Conservation (phyloP, 192 early-diverging fungal genomes). For the Coemansia sp. region DNA sequence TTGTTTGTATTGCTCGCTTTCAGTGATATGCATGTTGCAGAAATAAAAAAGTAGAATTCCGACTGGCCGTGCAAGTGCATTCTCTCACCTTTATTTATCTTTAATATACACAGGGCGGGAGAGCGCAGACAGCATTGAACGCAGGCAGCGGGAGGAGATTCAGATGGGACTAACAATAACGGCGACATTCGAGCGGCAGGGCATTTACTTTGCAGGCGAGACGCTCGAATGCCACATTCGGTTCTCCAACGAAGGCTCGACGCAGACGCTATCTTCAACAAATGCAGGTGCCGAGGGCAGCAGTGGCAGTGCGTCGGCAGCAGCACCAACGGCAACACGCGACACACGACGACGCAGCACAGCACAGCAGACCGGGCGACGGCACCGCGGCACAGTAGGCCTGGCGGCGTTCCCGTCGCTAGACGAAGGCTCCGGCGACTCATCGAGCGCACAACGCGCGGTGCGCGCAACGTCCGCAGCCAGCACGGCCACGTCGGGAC, state of each 20-base stretch:
- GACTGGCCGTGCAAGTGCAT: too few relatives aligned
- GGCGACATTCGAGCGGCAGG: conserved; percentile 49
- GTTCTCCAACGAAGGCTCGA: conserved; percentile 37
- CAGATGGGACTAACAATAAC: conserved; percentile 52
- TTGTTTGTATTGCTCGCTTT: too few relatives aligned
- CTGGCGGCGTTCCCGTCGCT: conserved; percentile 34
- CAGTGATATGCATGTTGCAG: too few relatives aligned
- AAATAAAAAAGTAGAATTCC: too few relatives aligned
- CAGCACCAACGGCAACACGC: background rate
- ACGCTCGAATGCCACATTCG: conserved; percentile 52
- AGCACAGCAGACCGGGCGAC: background rate
- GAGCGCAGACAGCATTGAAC: too few relatives aligned
- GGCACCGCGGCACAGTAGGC: background rate
- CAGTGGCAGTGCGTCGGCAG: background rate
- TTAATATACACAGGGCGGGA: background rate
- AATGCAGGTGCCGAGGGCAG: background rate
- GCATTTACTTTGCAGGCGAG: conserved; percentile 52
- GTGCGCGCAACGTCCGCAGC: conserved; percentile 36
- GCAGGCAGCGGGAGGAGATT: background rate
- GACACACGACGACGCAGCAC: background rate
- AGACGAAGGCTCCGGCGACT: conserved; percentile 7
- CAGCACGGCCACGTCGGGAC: conserved; percentile 32
- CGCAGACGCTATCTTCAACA: background rate
- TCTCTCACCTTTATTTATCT: too few relatives aligned
- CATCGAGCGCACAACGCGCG: background rate